phyloP scores from a whole-genome alignment of 2,329 filamentous ascomycete genomes.

The Phaeosphaeriaceae sp. region DNA sequence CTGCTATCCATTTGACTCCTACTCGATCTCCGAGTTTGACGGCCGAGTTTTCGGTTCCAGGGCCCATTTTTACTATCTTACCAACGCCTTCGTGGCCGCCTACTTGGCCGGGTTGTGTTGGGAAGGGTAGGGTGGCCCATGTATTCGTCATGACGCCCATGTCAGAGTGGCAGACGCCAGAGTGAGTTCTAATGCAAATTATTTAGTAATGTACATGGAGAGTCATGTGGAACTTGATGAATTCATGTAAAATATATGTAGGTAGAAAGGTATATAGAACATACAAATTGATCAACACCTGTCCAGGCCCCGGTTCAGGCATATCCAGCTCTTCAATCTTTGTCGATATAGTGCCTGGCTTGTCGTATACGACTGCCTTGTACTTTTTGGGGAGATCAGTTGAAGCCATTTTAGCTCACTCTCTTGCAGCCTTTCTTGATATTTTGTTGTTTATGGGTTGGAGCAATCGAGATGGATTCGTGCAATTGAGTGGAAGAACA shows the following conservation, averaged over 20 bases:
- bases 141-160: conserved; percentile 57
- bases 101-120: conserved; percentile 66
- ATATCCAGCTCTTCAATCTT: conserved; percentile 69
- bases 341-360: conserved; percentile 68
- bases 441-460: background rate
- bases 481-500: background rate
- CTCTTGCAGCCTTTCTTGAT: background rate
- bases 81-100: conserved; percentile 75
- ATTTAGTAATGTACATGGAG: background rate
- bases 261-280: conserved; percentile 15
- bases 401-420: conserved; percentile 24
- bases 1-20: conserved; percentile 72
- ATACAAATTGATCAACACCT: conserved; percentile 68
- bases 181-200: conserved; percentile 55
- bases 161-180: conserved; percentile 70
- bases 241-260: background rate
- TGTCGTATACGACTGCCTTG: conserved; percentile 69
- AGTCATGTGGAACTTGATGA: background rate
- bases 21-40: conserved; percentile 72
- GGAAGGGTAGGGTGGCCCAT: conserved; percentile 64
- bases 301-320: conserved; percentile 67
- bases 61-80: conserved; percentile 68
- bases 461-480: background rate
- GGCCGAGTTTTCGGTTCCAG: conserved; percentile 61
- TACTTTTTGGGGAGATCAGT: conserved; percentile 61